Evolutionary conservation across 768 basidiomycete genomes (phyloP).

Genomic region (Rhodotorula taiwanensis): DNA sequence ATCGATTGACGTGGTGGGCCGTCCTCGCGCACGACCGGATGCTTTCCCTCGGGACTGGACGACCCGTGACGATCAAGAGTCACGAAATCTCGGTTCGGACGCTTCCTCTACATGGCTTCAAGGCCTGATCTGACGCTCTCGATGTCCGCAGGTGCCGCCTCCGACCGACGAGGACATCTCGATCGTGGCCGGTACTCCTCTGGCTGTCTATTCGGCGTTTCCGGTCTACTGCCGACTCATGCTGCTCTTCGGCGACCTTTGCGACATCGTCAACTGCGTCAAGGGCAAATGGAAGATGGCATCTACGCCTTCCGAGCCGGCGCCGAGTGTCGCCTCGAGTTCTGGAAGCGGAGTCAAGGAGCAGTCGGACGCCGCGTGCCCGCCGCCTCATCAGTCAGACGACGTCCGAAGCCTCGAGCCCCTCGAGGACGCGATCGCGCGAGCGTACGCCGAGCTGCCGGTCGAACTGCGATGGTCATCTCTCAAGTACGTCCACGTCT

Average conservation of each 20-base stretch:
- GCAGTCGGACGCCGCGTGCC: not conserved
- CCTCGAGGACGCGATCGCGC: slow-evolving; percentile 19
- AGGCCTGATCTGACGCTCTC: too few relatives aligned
- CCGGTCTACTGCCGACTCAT: not conserved
- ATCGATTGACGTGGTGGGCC: slow-evolving; percentile 38
- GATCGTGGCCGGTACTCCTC: not conserved
- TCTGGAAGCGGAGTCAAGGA: not conserved
- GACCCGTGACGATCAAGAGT: slow-evolving; percentile 33
- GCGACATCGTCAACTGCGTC: slow-evolving; percentile 2
- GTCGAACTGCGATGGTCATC: slow-evolving; percentile 37
- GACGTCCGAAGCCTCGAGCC: not conserved
- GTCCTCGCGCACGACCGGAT: slow-evolving; percentile 38
- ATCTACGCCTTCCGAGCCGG: not conserved
- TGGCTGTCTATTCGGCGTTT: not conserved
- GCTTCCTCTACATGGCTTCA: too few relatives aligned
- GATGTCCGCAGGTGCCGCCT: not conserved
- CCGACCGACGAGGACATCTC: slow-evolving; percentile 35
- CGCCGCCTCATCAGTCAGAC: not conserved
- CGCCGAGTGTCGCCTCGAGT: not conserved
- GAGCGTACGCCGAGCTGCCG: slow-evolving; percentile 36
- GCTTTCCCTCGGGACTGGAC: slow-evolving; percentile 35
- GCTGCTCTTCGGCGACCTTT: not conserved
- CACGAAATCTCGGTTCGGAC: slow-evolving; percentile 38
- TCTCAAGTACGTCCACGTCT: slow-evolving; percentile 32
- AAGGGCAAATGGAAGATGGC: not conserved